Conservation (phyloP, 2,329 filamentous ascomycete species). For the Tolypocladium ophioglossoides region DNA sequence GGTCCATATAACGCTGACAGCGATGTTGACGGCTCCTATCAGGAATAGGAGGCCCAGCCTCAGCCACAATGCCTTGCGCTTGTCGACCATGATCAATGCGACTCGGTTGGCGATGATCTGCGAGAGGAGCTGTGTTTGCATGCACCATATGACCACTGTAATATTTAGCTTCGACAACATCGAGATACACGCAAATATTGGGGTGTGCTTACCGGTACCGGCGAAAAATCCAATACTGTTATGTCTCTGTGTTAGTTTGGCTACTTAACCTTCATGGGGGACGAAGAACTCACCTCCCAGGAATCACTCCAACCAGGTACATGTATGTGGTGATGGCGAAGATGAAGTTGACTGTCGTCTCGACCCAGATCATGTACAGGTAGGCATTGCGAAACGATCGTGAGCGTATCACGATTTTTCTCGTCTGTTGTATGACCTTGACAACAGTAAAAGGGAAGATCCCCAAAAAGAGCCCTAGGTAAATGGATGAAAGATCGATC, state of each 20-base stretch:
- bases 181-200: neutral
- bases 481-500: conserved; percentile 11
- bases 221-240: conserved; percentile 2
- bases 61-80: conserved; percentile 18
- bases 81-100: conserved; percentile 27
- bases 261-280: neutral
- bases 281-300: conserved; percentile 1
- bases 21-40: conserved; percentile 26
- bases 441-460: conserved; percentile 14
- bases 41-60: conserved; percentile 23
- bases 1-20: conserved; percentile 30
- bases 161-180: neutral
- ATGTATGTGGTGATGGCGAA: conserved; percentile 16
- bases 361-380: conserved; percentile 16
- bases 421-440: conserved; percentile 12
- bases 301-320: conserved; percentile 11
- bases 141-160: conserved; percentile 7
- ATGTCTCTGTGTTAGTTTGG: neutral
- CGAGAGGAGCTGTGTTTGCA: conserved; percentile 28
- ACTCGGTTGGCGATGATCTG: conserved; percentile 36
- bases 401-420: conserved; percentile 8
- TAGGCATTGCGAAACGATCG: conserved; percentile 10
- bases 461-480: conserved; percentile 15
- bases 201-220: conserved; percentile 2
- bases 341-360: conserved; percentile 13